Base-by-base conservation (phyloP, 441 rosid species). In the Gossypium davidsonii region DNA sequence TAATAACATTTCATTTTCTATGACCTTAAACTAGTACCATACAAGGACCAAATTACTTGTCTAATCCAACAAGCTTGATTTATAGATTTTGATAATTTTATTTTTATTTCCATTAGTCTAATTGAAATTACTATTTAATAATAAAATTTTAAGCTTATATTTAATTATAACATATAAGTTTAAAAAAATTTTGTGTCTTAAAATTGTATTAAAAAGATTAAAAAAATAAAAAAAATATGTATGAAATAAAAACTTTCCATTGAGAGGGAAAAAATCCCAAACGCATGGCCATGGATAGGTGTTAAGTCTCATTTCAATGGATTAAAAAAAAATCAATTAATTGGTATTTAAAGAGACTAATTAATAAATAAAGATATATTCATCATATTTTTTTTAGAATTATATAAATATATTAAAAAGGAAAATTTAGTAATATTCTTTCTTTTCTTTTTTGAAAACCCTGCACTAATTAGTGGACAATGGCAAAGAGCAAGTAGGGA, bases 401-500 rank as follows among this genome's bases (percentile, higher is more conserved):
- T 55, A 6, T 55, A 20, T 1, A 53, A 52, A 53, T 53, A 15
- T 53, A 53, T 17, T 53, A 18, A 53, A 53, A 18, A 53, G 23
- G 9, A 53, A 18, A 53, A 17, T 2, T 18, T 4, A 17, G 58
- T 17, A 18, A 20, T 28, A 1, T 34, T 15, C 6, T 2, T 11
- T 53, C 1, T 53, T 7, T 53, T 6, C 8, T 53, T 20, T 55
- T 20, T 51, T 34, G 15, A 23, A 57, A 59, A 60, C 17, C 7
- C 3, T 34, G 48, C 71, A 70, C 39, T 42, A 51, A 53, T 25
- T 14, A 3, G 1, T 59, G 68, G 56, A 51, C 64, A 49, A 67
- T 44, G 9, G 21, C n/a, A 52, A 15, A 17, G 31, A 31, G 67
- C 79, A 79, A 37, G 56, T 74, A 49, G 83, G 83, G 42, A 74